Percentiles rank a stretch among this genome's conserved stretches.
Evolutionary conservation across 352 stramenopile genomes (phyloP).

Genomic region (Lagenidium sp.): DNA sequence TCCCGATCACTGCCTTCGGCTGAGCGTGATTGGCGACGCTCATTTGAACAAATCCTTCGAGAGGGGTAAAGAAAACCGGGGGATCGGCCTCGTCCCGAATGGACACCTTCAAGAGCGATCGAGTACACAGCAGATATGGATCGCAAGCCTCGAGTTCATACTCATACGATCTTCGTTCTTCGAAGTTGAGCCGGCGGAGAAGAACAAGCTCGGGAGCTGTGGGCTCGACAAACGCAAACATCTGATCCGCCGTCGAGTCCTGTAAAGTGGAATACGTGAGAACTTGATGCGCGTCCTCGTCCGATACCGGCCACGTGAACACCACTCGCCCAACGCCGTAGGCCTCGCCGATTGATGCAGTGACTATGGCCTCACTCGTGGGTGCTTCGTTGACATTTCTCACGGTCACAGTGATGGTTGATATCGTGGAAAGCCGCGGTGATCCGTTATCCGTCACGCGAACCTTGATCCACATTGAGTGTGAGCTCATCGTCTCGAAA

Average conservation of each 20-base stretch:
- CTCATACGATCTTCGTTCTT: conserved; percentile 4
- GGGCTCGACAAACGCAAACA: conserved; percentile 8
- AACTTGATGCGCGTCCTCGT: conserved; percentile 17
- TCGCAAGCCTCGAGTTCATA: conserved; percentile 10
- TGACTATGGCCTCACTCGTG: not conserved
- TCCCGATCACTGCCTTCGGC: conserved; percentile 1
- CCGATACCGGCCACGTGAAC: conserved; percentile 14
- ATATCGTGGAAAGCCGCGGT: conserved; percentile 18
- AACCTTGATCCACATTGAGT: conserved; percentile 38
- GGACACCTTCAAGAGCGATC: conserved; percentile 1
- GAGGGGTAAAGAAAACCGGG: conserved; percentile 1
- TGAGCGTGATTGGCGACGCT: conserved; percentile 9
- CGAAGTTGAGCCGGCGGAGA: conserved; percentile 10
- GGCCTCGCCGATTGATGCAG: conserved; percentile 11
- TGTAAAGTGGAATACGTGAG: conserved; percentile 13
- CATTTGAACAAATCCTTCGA: conserved; percentile 1
- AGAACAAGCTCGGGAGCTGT: conserved; percentile 9
- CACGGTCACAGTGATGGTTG: conserved; percentile 13
- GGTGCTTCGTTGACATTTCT: conserved; percentile 19
- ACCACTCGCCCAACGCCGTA: conserved; percentile 4
- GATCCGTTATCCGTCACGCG: conserved; percentile 34
- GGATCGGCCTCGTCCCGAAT: conserved; percentile 16
- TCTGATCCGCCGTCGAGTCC: conserved; percentile 7
- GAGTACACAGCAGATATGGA: conserved; percentile 13
- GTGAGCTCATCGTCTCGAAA: conserved; percentile 25